Conservation (phyloP, 495 filamentous ascomycete species). For the Oleoguttula mirabilis region DNA sequence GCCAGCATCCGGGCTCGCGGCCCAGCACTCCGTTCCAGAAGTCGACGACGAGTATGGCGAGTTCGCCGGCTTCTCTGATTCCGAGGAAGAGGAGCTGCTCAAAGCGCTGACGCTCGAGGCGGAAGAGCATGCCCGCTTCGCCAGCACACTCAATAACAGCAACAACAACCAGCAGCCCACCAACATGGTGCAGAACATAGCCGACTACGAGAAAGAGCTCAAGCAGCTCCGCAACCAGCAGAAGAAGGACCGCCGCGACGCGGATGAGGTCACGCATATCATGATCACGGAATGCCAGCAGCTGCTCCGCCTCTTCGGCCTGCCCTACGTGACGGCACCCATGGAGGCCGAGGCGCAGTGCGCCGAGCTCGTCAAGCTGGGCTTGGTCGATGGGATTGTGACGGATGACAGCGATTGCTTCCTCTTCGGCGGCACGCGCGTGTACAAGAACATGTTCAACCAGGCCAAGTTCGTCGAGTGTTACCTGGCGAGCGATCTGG, state of each 20-base stretch:
- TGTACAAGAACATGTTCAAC: conserved; percentile 99
- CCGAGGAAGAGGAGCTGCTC: conserved; percentile 82
- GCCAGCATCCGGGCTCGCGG: conserved; percentile 22
- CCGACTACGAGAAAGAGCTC: conserved; percentile 76
- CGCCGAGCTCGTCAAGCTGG: conserved; percentile 72
- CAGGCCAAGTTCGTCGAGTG: conserved; percentile 94
- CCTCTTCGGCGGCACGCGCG: conserved; percentile 85
- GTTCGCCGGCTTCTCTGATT: conserved; percentile 51
- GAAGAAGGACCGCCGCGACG: conserved; percentile 87
- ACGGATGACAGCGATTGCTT: conserved; percentile 97
- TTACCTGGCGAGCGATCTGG: conserved; percentile 76
- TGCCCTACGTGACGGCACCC: conserved; percentile 92
- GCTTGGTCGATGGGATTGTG: conserved; percentile 93
- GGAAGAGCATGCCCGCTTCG: conserved; percentile 86
- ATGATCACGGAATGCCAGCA: conserved; percentile 96
- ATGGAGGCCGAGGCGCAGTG: conserved; percentile 99
- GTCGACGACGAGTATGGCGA: conserved; percentile 39
- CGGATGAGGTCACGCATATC: conserved; percentile 84
- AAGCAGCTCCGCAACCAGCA: conserved; percentile 81
- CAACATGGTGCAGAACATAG: conserved; percentile 48
- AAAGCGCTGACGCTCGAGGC: conserved; percentile 74
- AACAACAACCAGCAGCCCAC: neutral
- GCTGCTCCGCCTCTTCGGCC: conserved; percentile 74
- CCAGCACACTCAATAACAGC: conserved; percentile 67
- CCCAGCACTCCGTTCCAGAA: conserved; percentile 23